Conservation (phyloP, 139 green algal genomes). For the Trebouxia sp. region DNA sequence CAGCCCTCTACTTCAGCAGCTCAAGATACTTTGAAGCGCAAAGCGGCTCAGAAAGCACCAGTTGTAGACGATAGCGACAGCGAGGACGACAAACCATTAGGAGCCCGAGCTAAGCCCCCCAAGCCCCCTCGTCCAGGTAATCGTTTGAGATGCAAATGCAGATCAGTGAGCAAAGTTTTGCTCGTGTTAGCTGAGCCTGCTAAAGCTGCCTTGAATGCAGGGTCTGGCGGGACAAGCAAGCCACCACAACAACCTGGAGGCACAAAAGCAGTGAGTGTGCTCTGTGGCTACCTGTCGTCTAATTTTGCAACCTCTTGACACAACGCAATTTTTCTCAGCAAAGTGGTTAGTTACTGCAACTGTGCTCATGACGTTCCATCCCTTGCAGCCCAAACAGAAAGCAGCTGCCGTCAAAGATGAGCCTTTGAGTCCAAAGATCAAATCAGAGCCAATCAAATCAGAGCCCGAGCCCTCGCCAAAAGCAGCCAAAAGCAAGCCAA, state of each 20-base stretch:
- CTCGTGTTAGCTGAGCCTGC: no score
- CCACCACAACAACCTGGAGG: no score
- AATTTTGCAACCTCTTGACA: no score
- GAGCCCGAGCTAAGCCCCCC: background rate
- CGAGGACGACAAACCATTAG: conserved; percentile 16
- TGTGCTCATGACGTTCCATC: background rate
- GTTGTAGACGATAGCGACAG: conserved; percentile 3
- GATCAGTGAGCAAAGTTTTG: no score
- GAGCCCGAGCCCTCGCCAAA: no score
- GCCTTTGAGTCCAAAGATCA: background rate
- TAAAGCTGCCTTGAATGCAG: no score
- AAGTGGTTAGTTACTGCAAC: no score
- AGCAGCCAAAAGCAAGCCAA: background rate
- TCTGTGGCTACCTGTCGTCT: no score
- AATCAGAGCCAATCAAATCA: background rate
- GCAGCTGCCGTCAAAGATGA: background rate
- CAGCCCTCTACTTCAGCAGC: background rate
- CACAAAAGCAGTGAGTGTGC: no score
- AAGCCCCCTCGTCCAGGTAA: background rate
- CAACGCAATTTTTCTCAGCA: no score
- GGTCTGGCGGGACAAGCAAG: background rate
- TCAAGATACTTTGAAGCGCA: conserved; percentile 11
- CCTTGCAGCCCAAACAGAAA: conserved; percentile 1
- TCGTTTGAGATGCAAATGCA: no score
- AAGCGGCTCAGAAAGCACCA: conserved; percentile 15